Conservation (phyloP, 441 rosid species). For the Flueggea neowawraea region DNA sequence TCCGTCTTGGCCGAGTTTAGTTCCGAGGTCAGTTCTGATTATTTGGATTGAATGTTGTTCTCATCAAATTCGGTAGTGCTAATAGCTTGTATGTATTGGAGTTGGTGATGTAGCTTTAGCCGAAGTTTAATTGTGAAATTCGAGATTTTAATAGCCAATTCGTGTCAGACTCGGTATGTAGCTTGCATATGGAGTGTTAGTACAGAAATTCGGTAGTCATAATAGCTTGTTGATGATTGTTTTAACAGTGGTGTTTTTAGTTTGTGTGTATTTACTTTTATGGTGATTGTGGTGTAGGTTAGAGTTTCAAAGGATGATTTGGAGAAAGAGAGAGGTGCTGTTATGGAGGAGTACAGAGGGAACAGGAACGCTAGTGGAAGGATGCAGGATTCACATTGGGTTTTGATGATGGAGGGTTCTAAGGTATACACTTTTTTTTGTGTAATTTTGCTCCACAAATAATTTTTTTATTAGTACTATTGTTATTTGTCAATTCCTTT, state of each 20-base stretch:
- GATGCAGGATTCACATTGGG: conserved; percentile 93
- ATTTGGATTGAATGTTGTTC: neutral
- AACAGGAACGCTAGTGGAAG: conserved; percentile 85
- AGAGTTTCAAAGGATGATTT: conserved; percentile 83
- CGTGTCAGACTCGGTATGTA: too few species aligned
- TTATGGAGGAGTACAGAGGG: conserved; percentile 92
- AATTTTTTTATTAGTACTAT: too few species aligned
- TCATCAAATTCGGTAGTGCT: too few species aligned
- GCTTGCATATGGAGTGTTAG: too few species aligned
- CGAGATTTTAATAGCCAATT: too few species aligned
- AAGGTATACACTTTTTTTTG: conserved; percentile 38
- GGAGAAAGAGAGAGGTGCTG: conserved; percentile 94
- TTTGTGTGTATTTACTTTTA: conserved; percentile 2
- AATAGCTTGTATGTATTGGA: neutral
- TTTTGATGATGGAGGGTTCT: conserved; percentile 84
- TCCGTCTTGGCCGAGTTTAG: conserved; percentile 87
- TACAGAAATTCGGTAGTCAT: too few species aligned
- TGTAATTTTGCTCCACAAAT: too few species aligned
- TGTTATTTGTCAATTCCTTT: too few species aligned
- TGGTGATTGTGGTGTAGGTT: conserved; percentile 39
- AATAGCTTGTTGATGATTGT: too few species aligned
- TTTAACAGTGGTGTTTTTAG: too few species aligned
- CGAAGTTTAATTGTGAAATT: too few species aligned
- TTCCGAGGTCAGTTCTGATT: conserved; percentile 47
- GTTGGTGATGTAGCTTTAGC: too few species aligned